phyloP scores from a whole-genome alignment of 31 red algal species.

The Asparagopsis taxiformis region DNA sequence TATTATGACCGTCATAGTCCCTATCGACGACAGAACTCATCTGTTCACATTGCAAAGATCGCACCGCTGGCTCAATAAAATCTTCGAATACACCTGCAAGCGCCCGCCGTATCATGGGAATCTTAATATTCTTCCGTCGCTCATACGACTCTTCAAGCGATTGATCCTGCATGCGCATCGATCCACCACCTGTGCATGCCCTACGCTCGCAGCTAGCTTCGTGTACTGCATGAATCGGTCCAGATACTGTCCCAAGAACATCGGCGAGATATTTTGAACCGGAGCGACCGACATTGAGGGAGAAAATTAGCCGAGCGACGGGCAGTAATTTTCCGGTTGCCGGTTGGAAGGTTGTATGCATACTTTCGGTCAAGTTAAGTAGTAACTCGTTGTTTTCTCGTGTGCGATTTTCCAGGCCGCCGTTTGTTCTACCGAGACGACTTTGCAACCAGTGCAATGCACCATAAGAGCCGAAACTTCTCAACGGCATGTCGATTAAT shows the following conservation, averaged over 20 bases:
- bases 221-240: slow-evolving; percentile 40
- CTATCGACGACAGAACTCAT: neutral
- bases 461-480: slow-evolving; percentile 31
- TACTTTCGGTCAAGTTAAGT: neutral
- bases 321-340: slow-evolving; percentile 4
- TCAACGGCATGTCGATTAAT: slow-evolving; percentile 20
- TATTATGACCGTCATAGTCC: neutral
- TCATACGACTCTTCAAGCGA: slow-evolving; percentile 36
- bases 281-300: slow-evolving; percentile 73
- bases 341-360: neutral
- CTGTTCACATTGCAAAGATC: neutral
- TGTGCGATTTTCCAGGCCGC: neutral
- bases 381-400: slow-evolving; percentile 5
- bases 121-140: slow-evolving; percentile 36
- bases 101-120: slow-evolving; percentile 39
- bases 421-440: neutral
- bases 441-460: slow-evolving; percentile 34
- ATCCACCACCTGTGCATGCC: slow-evolving; percentile 65
- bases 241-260: slow-evolving; percentile 38
- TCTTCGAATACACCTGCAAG: slow-evolving; percentile 1
- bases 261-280: slow-evolving; percentile 73
- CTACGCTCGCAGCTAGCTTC: slow-evolving; percentile 44
- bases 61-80: neutral
- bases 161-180: slow-evolving; percentile 73
- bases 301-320: slow-evolving; percentile 73